phyloP scores from a whole-genome alignment of 106 monocot genomes.

The Alisma plantagoaquatica region DNA sequence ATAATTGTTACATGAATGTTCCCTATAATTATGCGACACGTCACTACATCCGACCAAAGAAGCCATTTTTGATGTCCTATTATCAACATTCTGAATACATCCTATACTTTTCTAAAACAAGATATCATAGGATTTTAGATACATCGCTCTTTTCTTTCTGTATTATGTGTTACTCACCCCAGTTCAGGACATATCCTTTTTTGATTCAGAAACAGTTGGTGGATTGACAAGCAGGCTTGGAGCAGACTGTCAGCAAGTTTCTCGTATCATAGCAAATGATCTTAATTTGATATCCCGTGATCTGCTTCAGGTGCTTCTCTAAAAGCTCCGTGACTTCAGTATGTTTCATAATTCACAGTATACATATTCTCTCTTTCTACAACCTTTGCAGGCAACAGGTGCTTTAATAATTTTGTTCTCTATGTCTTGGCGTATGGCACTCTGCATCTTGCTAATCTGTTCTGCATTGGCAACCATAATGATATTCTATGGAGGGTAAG shows the following conservation, averaged over 20 bases:
- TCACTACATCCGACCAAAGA: too few species aligned
- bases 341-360: neutral
- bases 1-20: too few species aligned
- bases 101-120: too few species aligned
- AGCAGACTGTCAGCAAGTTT: conserved; percentile 96
- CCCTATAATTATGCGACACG: too few species aligned
- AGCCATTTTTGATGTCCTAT: too few species aligned
- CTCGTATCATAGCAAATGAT: conserved; percentile 89
- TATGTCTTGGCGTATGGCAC: conserved; percentile 84
- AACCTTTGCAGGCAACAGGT: conserved; percentile 56
- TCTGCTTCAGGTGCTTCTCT: conserved; percentile 68
- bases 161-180: too few species aligned
- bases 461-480: conserved; percentile 43
- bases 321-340: too few species aligned
- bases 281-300: conserved; percentile 86
- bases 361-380: conserved; percentile 1
- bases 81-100: too few species aligned
- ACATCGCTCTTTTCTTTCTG: too few species aligned
- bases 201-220: conserved; percentile 93
- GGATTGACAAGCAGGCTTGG: conserved; percentile 96
- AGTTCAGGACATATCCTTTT: conserved; percentile 72
- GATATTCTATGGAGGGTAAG: conserved; percentile 66
- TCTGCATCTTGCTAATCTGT: conserved; percentile 64
- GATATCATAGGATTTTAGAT: too few species aligned
- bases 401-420: conserved; percentile 66